Evolutionary conservation across 2,329 filamentous ascomycete species (phyloP).

Genomic region (Penicillium verrucosum): DNA sequence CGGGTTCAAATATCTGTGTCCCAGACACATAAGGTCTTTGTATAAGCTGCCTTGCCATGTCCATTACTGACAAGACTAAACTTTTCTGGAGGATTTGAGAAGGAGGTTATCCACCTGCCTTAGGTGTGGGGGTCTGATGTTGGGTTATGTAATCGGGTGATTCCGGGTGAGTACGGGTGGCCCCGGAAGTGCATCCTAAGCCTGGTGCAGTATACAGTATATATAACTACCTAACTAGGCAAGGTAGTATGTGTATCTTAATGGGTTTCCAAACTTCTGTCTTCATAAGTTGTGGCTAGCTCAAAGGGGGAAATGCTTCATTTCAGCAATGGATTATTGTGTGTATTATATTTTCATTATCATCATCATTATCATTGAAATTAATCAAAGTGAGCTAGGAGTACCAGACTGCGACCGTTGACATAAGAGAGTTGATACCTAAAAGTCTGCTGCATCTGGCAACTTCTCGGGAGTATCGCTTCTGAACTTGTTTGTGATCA

Average conservation of each 20-base stretch:
- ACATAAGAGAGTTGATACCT: background rate
- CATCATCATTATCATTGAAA: background rate
- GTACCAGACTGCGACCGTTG: background rate
- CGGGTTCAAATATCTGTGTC: background rate
- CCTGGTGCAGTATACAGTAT: too few relatives aligned
- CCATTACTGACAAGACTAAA: background rate
- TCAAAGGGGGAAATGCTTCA: too few relatives aligned
- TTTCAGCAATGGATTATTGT: background rate
- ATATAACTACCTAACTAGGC: too few relatives aligned
- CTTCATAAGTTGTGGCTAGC: background rate
- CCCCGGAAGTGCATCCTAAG: background rate
- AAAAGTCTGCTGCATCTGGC: constrained; percentile 26
- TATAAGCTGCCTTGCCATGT: background rate
- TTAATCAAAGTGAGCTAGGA: background rate
- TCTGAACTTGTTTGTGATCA: constrained; percentile 26
- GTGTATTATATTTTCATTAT: background rate
- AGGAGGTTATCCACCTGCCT: background rate
- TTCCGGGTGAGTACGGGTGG: background rate
- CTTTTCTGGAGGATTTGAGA: background rate
- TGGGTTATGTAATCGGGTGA: background rate
- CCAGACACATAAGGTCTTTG: too few relatives aligned
- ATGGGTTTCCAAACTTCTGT: background rate
- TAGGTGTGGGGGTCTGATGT: background rate
- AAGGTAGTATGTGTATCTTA: too few relatives aligned
- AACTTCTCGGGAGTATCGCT: constrained; percentile 27